Base-by-base conservation (phyloP, 2,329 filamentous ascomycete genomes). In the Alternaria arborescens region DNA sequence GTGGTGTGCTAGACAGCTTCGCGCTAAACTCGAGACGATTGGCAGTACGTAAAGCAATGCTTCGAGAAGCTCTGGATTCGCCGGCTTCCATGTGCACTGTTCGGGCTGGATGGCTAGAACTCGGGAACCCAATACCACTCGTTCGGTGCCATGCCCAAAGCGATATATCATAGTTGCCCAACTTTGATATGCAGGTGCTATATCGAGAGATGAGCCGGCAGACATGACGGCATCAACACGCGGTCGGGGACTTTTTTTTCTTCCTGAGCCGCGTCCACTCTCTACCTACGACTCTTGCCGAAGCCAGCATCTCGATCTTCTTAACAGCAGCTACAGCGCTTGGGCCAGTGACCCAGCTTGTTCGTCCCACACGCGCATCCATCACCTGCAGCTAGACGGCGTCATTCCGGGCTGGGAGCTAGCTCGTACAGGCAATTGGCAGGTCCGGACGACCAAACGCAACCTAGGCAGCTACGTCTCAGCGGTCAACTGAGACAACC, bases 41-140 rank as follows among this genome's bases (percentile, higher is more conserved):
- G 66, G 68, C 66, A 73, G 71, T 64, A 75, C 62, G 70, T 74
- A 74, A 75, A 71, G 52, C 58, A 71, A 72, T 58, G 67, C 61
- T 58, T 58, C 42, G 32, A 52, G 58, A 58, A 58, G 58, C 30
- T 55, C 51, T 56, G 62, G 64, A 75, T 72, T 73, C 68, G 73
- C 58, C 50, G 38, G 48, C 30, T 26, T 34, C 26, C 26, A 30
- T 36, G 44, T 26, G 55, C 54, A 50, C 46, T 38, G 58, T 26
- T 52, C 36, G 32, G 50, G 47, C 50, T 51, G 34, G 12, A 52
- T 55, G 51, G 50, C 55, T 47, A 59, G 50, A 50, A 50, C 46
- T 50, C n/a, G 30, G 32, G 30, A 48, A 55, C 46, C 47, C 52
- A 32, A 58, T 43, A 24, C 55, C 56, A 44, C 43, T 43, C 36